Percentiles rank a stretch among this genome's conserved stretches.
phyloP scores from a whole-genome alignment of 495 filamentous ascomycete species.

The Aspergillus olivimuriae region DNA sequence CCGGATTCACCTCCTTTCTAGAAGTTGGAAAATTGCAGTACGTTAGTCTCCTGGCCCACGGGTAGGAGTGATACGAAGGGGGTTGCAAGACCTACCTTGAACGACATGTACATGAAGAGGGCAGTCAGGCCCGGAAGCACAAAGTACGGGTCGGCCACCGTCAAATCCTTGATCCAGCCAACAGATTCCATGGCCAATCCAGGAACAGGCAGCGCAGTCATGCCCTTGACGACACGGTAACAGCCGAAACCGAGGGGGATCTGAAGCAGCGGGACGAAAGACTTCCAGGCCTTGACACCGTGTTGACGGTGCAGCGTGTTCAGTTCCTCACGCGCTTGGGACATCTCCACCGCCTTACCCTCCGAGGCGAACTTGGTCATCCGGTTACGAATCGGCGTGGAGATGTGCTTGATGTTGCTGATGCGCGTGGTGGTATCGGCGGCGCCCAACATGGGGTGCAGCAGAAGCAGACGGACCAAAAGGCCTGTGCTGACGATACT shows the following conservation, averaged over 20 bases:
- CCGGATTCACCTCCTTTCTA: constrained; percentile 52
- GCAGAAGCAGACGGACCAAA: constrained; percentile 53
- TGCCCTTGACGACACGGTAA: constrained; percentile 68
- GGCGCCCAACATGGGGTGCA: constrained; percentile 56
- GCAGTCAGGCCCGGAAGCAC: constrained; percentile 59
- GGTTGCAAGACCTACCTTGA: constrained; percentile 44
- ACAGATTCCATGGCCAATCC: constrained; percentile 61
- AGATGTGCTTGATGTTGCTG: constrained; percentile 33
- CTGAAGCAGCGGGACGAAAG: constrained; percentile 56
- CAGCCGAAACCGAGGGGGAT: constrained; percentile 69
- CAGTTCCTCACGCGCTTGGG: constrained; percentile 32
- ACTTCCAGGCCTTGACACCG: constrained; percentile 47
- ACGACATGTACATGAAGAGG: constrained; percentile 41
- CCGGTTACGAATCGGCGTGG: constrained; percentile 23
- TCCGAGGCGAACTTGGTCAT: constrained; percentile 34
- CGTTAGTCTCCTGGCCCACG: too few species aligned
- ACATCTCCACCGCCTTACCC: constrained; percentile 36
- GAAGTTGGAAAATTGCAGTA: too few species aligned
- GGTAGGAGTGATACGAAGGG: constrained; percentile 3
- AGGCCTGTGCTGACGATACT: constrained; percentile 61
- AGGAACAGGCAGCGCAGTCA: constrained; percentile 74
- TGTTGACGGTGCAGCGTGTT: constrained; percentile 37
- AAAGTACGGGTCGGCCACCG: constrained; percentile 66
- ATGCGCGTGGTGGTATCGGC: constrained; percentile 53
- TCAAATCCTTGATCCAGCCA: constrained; percentile 76